Conservation (phyloP, 306 rosid species). For the Pyrus communis region DNA sequence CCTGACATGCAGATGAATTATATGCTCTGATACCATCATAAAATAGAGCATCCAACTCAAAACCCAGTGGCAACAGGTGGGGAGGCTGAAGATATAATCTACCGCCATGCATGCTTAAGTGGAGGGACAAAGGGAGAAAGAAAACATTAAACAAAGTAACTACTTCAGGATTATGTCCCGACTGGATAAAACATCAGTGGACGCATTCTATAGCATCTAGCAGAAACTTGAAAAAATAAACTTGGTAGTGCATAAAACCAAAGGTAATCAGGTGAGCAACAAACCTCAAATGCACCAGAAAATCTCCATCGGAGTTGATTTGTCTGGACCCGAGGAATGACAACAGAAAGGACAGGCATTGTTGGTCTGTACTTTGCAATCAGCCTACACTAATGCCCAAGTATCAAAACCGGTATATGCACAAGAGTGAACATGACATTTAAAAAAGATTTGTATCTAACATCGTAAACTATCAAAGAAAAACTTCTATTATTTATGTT, state of each 20-base stretch:
- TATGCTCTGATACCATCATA: neutral
- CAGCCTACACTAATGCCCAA: constrained; percentile 42
- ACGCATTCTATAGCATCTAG: neutral
- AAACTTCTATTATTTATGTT: neutral
- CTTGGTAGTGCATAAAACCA: neutral
- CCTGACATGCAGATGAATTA: neutral
- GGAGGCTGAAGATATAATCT: neutral
- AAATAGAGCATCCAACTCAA: neutral
- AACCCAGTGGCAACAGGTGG: too few species aligned
- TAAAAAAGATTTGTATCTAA: neutral
- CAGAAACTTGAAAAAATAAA: neutral
- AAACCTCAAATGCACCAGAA: constrained; percentile 81
- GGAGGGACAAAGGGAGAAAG: neutral
- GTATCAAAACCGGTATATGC: neutral
- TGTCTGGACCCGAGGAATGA: constrained; percentile 72
- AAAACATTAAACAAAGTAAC: neutral
- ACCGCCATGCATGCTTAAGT: neutral
- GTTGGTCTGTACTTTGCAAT: constrained; percentile 93
- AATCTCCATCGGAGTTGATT: constrained; percentile 83
- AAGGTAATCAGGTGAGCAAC: neutral
- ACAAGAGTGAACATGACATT: neutral
- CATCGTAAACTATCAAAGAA: neutral
- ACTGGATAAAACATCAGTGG: neutral
- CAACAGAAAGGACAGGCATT: constrained; percentile 93
- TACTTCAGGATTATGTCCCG: neutral